Base-by-base conservation (phyloP, 305 asterid species). In the Striga hermonthica region DNA sequence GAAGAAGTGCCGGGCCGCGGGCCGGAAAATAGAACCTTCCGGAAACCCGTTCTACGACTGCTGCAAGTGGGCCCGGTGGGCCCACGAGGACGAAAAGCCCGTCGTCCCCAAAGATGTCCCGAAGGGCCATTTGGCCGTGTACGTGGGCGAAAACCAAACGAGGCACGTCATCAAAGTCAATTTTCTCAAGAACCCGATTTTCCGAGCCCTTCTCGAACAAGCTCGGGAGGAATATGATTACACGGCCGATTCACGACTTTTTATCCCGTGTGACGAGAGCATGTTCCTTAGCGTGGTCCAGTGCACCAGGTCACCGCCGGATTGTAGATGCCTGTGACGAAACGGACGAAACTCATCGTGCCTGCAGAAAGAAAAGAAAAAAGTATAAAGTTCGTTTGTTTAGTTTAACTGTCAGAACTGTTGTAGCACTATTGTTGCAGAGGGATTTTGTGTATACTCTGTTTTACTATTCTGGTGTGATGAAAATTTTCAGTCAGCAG, bases 101-200 rank as follows among this genome's bases (percentile, higher is more conserved):
- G 70, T 69, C 44, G 87, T 91, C 44, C 97, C 96, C 0, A 76
- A 78, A 9, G 99, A 90, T 37, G 99, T 93, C 35, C 97, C 99
- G 0, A 93, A 81, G 82, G 99, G 99, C 28, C 99, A 93, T 67
- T 57, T 81, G 75, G 97, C 81, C 15, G 94, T 90, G 47, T 93
- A 90, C 22, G 97, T 93, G 3, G 99, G 99, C 4, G 90, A 86
- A 44, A 70, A 62, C 53, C 82, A 72, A 43, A 90, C 83, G 72
- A 82, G 97, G 71, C 88, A 78, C 47, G 97, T 93, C 31, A 93
- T 90, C 80, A 83, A 88, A 66, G 80, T 93, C 36, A 69, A 72
- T 65, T 69, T 85, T 45, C 83, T 93, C 68, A 79, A 86, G 74
- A 83, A 93, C 60, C 99, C 99, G 0, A 83, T 90, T 11, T 86